Percentiles rank a stretch among this genome's conserved stretches.
phyloP scores from a whole-genome alignment of 2,329 filamentous ascomycete species.

The Sarocladiaceae sp. region DNA sequence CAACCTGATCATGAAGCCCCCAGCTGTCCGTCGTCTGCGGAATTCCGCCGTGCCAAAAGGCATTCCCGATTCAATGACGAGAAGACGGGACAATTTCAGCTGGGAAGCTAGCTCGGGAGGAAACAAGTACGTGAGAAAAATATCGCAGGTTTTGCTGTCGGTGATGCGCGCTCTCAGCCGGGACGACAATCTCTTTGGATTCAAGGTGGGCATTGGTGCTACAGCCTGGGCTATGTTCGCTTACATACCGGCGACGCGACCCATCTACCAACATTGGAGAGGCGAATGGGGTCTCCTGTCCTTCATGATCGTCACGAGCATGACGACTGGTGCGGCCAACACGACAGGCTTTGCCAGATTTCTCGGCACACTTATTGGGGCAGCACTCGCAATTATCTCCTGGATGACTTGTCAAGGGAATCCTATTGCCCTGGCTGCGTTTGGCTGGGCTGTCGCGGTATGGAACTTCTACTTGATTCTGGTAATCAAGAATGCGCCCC shows the following conservation, averaged over 20 bases:
- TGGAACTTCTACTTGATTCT: constrained; percentile 89
- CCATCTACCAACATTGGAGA: constrained; percentile 79
- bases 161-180: constrained; percentile 42
- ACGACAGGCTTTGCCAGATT: constrained; percentile 86
- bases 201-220: constrained; percentile 90
- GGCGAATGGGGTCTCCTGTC: constrained; percentile 95
- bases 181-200: constrained; percentile 65
- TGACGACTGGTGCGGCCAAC: constrained; percentile 95
- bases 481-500: constrained; percentile 73
- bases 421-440: constrained; percentile 65
- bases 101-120: constrained; percentile 49
- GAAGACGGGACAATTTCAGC: constrained; percentile 45
- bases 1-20: constrained; percentile 30
- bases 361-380: constrained; percentile 78
- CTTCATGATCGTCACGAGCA: constrained; percentile 96
- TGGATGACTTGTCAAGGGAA: constrained; percentile 76
- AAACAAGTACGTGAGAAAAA: constrained; percentile 34
- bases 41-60: constrained; percentile 50
- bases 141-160: constrained; percentile 40
- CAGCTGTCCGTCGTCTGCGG: constrained; percentile 37
- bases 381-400: constrained; percentile 63
- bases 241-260: constrained; percentile 72
- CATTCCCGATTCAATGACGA: constrained; percentile 47
- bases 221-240: constrained; percentile 83
- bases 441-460: constrained; percentile 75